phyloP scores from a whole-genome alignment of 352 stramenopile genomes.

The Blastocystis sp. region DNA sequence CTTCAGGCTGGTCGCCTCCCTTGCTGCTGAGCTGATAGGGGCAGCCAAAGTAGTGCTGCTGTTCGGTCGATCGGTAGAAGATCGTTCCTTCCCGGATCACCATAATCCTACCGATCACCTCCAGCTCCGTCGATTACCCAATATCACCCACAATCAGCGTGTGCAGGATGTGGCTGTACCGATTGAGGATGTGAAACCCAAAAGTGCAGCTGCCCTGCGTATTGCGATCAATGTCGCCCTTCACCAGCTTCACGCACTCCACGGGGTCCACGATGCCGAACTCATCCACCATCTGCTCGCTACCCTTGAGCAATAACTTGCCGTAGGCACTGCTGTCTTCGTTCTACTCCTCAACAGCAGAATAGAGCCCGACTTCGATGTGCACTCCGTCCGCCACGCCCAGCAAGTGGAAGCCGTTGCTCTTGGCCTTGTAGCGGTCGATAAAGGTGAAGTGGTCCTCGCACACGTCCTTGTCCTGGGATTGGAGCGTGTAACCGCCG shows the following conservation, averaged over 20 bases:
- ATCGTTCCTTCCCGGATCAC: constrained; percentile 62
- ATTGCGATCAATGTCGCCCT: constrained; percentile 54
- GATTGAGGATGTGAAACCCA: constrained; percentile 62
- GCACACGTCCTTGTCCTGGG: constrained; percentile 61
- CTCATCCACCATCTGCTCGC: constrained; percentile 62
- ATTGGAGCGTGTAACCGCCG: constrained; percentile 57
- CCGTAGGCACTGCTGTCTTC: constrained; percentile 48
- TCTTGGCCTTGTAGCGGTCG: constrained; percentile 57
- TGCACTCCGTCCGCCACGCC: constrained; percentile 57
- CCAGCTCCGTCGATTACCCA: background rate
- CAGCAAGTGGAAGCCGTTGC: constrained; percentile 56
- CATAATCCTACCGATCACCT: constrained; percentile 40
- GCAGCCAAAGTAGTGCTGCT: constrained; percentile 65
- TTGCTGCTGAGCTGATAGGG: constrained; percentile 52
- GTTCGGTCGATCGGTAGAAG: constrained; percentile 64
- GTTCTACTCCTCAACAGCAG: background rate
- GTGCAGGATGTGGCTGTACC: constrained; percentile 65
- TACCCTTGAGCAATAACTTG: constrained; percentile 40
- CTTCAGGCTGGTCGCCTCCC: constrained; percentile 53
- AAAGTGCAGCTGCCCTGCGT: constrained; percentile 65
- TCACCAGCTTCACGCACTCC: constrained; percentile 67
- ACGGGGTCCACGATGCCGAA: constrained; percentile 67
- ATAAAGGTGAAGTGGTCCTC: constrained; percentile 63
- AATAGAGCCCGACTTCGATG: constrained; percentile 10
- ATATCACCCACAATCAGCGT: constrained; percentile 65